These are phyloP conservation scores for Kingdonia uniflora DNA, from an alignment of 164 flowering plant species.

Conservation along the genomic window DNA sequence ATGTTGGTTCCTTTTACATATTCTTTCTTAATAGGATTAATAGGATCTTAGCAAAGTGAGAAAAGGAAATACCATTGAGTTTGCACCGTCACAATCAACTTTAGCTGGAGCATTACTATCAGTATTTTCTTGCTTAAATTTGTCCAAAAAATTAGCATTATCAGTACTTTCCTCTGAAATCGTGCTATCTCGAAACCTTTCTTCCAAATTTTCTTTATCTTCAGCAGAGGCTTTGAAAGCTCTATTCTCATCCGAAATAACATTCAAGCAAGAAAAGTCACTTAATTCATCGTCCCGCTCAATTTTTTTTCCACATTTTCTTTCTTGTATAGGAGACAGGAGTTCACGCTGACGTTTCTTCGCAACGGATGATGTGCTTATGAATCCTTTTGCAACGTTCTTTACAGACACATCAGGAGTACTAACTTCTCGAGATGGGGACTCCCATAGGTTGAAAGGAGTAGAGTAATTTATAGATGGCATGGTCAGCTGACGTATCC, in stretches of 20 bases:
- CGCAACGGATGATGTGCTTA: slow-evolving; percentile 74
- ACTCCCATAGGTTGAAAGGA: slow-evolving; percentile 77
- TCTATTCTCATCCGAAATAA: slow-evolving; percentile 17
- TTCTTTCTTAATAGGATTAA: no score
- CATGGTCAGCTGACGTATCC: slow-evolving; percentile 83
- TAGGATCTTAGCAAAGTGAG: background rate
- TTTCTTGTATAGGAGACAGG: slow-evolving; percentile 71
- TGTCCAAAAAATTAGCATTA: slow-evolving; percentile 5
- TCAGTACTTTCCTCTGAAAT: slow-evolving; percentile 7
- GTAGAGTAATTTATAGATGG: slow-evolving; percentile 55
- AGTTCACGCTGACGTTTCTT: slow-evolving; percentile 82
- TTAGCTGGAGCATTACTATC: slow-evolving; percentile 8
- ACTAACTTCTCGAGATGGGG: slow-evolving; percentile 59
- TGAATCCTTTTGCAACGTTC: slow-evolving; percentile 82
- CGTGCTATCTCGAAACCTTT: background rate
- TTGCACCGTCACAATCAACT: slow-evolving; percentile 12
- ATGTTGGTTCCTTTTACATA: no score
- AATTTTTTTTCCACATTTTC: slow-evolving; percentile 56
- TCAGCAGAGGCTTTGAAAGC: slow-evolving; percentile 7
- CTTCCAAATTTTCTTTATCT: slow-evolving; percentile 27
- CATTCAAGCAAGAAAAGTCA: slow-evolving; percentile 28
- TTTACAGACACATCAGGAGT: slow-evolving; percentile 60
- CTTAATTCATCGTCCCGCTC: slow-evolving; percentile 20
- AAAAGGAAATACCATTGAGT: slow-evolving; percentile 9
- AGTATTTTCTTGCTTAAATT: slow-evolving; percentile 10